Conservation (phyloP, 768 basidiomycete species). For the Cubamyces sp. region DNA sequence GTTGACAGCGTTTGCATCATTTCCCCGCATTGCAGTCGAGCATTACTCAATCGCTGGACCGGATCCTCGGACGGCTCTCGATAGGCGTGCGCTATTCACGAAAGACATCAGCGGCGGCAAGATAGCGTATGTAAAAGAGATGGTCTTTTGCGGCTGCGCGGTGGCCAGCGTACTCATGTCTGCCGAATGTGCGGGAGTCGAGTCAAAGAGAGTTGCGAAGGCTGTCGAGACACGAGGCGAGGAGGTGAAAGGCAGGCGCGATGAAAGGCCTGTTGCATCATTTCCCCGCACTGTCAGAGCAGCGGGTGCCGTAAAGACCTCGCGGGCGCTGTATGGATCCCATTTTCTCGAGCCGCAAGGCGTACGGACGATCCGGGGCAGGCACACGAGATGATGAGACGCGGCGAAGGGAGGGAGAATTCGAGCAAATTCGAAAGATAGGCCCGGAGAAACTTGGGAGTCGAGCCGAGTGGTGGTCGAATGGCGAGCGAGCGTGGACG, state of each 20-base stretch:
- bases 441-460: neutral
- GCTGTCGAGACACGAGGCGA: neutral
- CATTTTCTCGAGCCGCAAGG: constrained; percentile 1
- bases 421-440: neutral
- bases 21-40: neutral
- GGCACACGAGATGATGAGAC: neutral
- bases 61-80: constrained; percentile 7
- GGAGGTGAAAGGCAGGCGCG: too few species aligned
- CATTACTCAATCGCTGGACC: neutral
- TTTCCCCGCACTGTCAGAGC: constrained; percentile 8
- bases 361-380: constrained; percentile 10
- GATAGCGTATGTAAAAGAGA: constrained; percentile 4
- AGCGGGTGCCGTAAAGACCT: constrained; percentile 9
- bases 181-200: neutral
- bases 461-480: neutral
- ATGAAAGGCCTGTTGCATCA: neutral
- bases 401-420: neutral
- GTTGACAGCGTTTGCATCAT: neutral
- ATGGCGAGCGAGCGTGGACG: neutral
- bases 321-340: neutral
- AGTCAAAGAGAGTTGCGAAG: neutral
- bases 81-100: neutral
- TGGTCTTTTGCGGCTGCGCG: neutral
- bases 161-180: neutral
- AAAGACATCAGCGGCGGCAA: neutral